Percentiles rank a stretch among this genome's conserved stretches.
Conservation (phyloP, 2,329 filamentous ascomycete genomes). For the Raffaelea arxii region DNA sequence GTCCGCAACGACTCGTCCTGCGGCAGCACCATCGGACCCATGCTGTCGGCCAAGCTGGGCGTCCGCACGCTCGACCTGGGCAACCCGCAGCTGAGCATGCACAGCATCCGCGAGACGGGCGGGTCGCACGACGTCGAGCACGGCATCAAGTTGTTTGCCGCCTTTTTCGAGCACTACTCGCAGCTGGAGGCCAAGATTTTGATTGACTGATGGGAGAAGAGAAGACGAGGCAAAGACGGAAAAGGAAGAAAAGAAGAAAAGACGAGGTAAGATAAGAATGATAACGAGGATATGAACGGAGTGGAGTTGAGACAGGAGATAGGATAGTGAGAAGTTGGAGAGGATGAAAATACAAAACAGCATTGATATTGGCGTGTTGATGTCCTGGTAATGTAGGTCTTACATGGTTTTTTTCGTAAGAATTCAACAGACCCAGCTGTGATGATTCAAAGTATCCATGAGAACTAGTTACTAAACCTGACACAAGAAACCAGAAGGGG, state of each 20-base stretch:
- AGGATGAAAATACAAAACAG: too few relatives aligned
- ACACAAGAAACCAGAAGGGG: too few relatives aligned
- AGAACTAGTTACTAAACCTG: too few relatives aligned
- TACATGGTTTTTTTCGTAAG: too few relatives aligned
- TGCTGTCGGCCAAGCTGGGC: conserved; percentile 79
- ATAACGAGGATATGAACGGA: too few relatives aligned
- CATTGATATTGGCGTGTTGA: too few relatives aligned
- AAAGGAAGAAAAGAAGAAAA: background rate
- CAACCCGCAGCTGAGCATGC: conserved; percentile 93
- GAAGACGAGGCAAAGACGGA: background rate
- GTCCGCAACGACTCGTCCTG: conserved; percentile 92
- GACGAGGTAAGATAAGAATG: background rate
- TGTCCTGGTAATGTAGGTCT: too few relatives aligned
- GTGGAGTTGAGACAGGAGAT: too few relatives aligned
- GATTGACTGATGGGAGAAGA: conserved; percentile 42
- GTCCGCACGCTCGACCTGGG: conserved; percentile 84
- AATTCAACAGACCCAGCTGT: too few relatives aligned
- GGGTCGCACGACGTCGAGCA: conserved; percentile 81
- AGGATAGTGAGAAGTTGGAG: too few relatives aligned
- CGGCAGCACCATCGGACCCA: conserved; percentile 95
- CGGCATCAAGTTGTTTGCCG: conserved; percentile 74
- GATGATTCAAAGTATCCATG: too few relatives aligned
- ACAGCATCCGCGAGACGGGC: conserved; percentile 89
- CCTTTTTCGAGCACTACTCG: conserved; percentile 81
- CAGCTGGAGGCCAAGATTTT: conserved; percentile 72